These are phyloP conservation scores for Erigeron philadelphicus DNA, from an alignment of 140 eudicot species.

Conservation along the genomic window DNA sequence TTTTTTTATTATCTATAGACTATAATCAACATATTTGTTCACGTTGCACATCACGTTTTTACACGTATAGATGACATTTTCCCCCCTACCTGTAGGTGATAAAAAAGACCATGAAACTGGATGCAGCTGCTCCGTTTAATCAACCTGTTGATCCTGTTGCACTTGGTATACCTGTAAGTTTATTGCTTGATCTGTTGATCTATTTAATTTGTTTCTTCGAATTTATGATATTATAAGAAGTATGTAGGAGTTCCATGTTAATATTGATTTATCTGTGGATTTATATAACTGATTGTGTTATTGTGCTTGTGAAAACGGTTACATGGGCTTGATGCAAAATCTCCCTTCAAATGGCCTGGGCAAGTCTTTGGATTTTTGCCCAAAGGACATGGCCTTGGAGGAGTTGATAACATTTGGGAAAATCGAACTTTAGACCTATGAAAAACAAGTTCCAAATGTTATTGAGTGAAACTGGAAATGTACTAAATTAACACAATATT, in stretches of 20 bases:
- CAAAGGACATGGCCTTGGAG: too few relatives aligned
- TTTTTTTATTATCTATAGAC: background rate
- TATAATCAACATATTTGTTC: background rate
- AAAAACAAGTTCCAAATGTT: too few relatives aligned
- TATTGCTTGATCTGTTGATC: background rate
- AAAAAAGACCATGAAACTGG: slow-evolving; percentile 70
- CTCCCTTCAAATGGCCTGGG: background rate
- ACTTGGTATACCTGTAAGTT: slow-evolving; percentile 77
- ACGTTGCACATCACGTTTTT: slow-evolving; percentile 5
- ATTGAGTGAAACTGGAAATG: too few relatives aligned
- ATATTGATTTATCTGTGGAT: background rate
- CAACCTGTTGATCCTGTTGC: slow-evolving; percentile 75
- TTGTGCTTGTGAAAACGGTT: background rate
- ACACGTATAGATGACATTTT: background rate
- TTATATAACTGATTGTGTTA: background rate
- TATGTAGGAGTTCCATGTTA: background rate
- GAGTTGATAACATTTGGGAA: too few relatives aligned
- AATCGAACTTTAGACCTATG: too few relatives aligned
- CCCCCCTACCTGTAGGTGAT: slow-evolving; percentile 41
- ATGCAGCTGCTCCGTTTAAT: slow-evolving; percentile 86
- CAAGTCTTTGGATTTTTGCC: background rate
- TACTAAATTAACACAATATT: too few relatives aligned
- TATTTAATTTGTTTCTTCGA: background rate
- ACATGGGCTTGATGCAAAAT: background rate
- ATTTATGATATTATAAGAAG: background rate